These are phyloP conservation scores for Picea glauca DNA, from an alignment of 75 land plant genomes.

Conservation along the genomic window DNA sequence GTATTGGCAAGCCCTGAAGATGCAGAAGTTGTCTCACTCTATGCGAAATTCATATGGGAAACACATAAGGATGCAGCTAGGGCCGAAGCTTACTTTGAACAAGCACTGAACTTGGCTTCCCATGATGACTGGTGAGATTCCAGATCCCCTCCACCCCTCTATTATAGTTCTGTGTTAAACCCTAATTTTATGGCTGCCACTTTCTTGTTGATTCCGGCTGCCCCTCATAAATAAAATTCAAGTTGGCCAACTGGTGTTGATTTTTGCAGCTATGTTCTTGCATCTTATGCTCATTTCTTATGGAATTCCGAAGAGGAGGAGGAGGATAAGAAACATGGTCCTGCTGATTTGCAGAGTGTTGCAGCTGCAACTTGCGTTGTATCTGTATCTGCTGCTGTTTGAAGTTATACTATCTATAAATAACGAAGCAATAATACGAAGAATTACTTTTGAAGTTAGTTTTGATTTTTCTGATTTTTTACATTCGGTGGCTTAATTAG, in stretches of 20 bases:
- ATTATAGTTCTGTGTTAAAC: not conserved
- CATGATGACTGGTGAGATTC: conserved; percentile 36
- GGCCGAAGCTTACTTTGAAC: conserved; percentile 46
- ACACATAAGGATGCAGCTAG: conserved; percentile 25
- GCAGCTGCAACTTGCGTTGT: no score
- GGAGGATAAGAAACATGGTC: conserved; percentile 16
- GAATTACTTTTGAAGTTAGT: no score
- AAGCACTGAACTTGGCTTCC: conserved; percentile 48
- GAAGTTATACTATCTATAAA: no score
- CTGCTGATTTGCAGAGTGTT: not conserved
- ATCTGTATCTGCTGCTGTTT: not conserved
- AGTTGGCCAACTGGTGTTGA: not conserved
- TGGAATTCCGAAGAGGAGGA: conserved; percentile 61
- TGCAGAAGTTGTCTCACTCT: conserved; percentile 31
- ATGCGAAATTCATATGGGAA: conserved; percentile 49
- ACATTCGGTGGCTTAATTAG: no score
- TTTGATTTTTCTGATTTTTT: no score
- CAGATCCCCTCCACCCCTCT: not conserved
- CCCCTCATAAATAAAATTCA: not conserved
- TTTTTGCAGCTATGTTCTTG: conserved; percentile 51
- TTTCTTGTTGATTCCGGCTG: not conserved
- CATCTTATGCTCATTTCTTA: conserved; percentile 62
- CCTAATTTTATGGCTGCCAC: not conserved
- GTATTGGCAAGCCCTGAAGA: conserved; percentile 42
- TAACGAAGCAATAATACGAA: no score